A percentile compares a stretch with the other conserved stretches of the same genome.
Conservation (phyloP, 345 rosid genomes). For the Rhizophora apiculata region DNA sequence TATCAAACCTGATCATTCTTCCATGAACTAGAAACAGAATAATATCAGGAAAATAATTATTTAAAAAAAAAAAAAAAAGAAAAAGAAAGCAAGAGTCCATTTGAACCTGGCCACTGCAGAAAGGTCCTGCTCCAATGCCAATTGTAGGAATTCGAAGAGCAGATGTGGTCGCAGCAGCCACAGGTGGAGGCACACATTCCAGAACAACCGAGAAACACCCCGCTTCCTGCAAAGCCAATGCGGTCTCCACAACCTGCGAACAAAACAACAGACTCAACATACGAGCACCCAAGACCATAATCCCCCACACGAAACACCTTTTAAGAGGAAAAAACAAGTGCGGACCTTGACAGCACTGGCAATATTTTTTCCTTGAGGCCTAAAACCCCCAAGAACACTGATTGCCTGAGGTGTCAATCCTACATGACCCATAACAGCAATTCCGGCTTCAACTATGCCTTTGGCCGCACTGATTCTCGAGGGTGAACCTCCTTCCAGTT, state of each 20-base stretch:
- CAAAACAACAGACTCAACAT: constrained; percentile 14
- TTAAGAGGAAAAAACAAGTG: not conserved
- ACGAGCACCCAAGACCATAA: not conserved
- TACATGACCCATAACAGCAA: constrained; percentile 94
- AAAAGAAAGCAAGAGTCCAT: not conserved
- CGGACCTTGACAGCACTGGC: constrained; percentile 79
- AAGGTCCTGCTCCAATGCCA: constrained; percentile 96
- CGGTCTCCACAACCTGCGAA: constrained; percentile 87
- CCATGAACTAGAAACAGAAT: no score
- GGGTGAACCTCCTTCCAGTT: constrained; percentile 82
- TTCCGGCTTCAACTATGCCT: constrained; percentile 89
- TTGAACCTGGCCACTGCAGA: constrained; percentile 88
- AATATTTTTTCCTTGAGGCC: constrained; percentile 85
- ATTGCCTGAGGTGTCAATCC: constrained; percentile 97
- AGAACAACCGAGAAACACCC: constrained; percentile 92
- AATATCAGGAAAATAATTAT: no score
- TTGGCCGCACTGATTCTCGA: constrained; percentile 80
- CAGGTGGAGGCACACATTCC: constrained; percentile 87
- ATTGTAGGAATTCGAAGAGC: constrained; percentile 87
- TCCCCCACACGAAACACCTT: not conserved
- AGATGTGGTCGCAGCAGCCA: constrained; percentile 88
- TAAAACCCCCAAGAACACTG: constrained; percentile 92
- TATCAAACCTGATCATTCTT: no score
- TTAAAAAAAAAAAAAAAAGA: not conserved
- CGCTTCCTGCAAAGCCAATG: constrained; percentile 82